Conservation (phyloP, 164 flowering plant genomes). For the Chloranthus sessilifolius region DNA sequence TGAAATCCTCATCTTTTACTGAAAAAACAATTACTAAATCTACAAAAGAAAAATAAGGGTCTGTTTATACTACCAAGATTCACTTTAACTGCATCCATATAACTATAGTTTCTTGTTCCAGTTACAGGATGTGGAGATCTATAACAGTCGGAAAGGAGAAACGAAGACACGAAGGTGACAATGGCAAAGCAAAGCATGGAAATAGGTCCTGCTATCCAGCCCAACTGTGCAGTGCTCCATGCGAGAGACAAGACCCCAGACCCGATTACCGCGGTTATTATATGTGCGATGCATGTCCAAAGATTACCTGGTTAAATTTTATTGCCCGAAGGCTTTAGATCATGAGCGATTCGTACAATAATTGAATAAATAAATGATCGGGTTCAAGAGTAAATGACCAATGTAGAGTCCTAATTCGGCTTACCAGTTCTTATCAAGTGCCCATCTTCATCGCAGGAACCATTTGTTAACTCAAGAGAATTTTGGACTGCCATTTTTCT, state of each 20-base stretch:
- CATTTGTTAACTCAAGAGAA: conserved; percentile 17
- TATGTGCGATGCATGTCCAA: conserved; percentile 72
- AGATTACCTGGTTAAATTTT: conserved; percentile 35
- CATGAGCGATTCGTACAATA: not conserved
- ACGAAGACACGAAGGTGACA: conserved; percentile 39
- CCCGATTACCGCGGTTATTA: conserved; percentile 78
- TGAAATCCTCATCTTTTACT: not conserved
- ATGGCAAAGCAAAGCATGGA: conserved; percentile 46
- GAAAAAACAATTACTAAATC: not conserved
- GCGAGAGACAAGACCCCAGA: conserved; percentile 79
- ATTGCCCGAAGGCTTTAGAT: not conserved
- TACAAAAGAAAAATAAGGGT: not conserved
- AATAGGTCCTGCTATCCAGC: conserved; percentile 75
- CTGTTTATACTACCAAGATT: conserved; percentile 39
- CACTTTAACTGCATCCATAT: conserved; percentile 49
- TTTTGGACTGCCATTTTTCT: conserved; percentile 25
- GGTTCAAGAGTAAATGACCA: not conserved
- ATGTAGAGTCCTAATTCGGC: not conserved
- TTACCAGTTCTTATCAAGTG: conserved; percentile 35
- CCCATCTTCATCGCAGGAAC: conserved; percentile 28
- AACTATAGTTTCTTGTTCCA: conserved; percentile 43
- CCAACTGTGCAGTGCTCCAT: conserved; percentile 72
- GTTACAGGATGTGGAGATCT: conserved; percentile 47
- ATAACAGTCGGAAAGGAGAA: conserved; percentile 51
- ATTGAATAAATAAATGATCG: not conserved